A percentile compares a stretch with the other conserved stretches of the same genome.
These are phyloP conservation scores for Epichloe typhina DNA, from an alignment of 2,329 filamentous ascomycete genomes.

Conservation along the genomic window DNA sequence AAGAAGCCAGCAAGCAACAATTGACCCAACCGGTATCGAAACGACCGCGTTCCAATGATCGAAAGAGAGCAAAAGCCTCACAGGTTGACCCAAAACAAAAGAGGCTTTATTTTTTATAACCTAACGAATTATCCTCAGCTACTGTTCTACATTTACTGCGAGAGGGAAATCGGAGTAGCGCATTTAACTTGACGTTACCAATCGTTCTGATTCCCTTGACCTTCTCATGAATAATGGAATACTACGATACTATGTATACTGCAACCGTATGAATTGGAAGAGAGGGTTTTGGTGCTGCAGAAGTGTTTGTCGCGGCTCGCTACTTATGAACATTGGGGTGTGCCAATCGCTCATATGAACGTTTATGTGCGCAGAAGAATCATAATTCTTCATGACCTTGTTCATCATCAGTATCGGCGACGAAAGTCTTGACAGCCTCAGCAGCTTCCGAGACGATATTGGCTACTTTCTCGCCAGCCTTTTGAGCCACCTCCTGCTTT, in stretches of 20 bases:
- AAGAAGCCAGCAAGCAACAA: constrained; percentile 14
- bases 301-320: not conserved
- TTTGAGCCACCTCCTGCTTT: constrained; percentile 18
- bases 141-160: not conserved
- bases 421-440: constrained; percentile 32
- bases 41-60: constrained; percentile 20
- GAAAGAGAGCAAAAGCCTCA: constrained; percentile 25
- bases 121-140: not conserved
- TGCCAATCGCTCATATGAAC: too few species aligned
- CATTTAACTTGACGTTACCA: not conserved
- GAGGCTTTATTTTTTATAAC: constrained; percentile 37
- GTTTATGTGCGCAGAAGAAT: constrained; percentile 1
- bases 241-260: not conserved
- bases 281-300: not conserved
- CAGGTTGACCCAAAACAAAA: constrained; percentile 33
- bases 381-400: constrained; percentile 50
- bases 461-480: constrained; percentile 13
- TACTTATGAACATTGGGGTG: not conserved
- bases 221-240: not conserved
- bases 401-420: constrained; percentile 40
- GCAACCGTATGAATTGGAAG: not conserved
- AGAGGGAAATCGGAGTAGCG: not conserved
- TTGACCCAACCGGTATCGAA: constrained; percentile 26
- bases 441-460: constrained; percentile 11
- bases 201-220: not conserved